phyloP scores from a whole-genome alignment of 306 rosid species.

The Cicer yamashitae region DNA sequence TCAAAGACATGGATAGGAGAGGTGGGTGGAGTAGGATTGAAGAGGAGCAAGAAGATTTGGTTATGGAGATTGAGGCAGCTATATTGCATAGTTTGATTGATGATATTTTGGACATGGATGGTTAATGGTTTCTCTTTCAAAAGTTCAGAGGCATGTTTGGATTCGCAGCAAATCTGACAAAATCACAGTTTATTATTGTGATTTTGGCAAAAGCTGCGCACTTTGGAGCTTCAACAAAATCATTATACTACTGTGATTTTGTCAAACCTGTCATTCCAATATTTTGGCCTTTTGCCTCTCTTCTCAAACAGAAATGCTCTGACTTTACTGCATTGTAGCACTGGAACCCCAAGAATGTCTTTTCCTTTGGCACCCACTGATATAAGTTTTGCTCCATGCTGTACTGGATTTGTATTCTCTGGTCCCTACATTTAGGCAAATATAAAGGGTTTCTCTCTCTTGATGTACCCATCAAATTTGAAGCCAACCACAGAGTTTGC shows the following conservation, averaged over 20 bases:
- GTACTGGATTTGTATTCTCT: too few species aligned
- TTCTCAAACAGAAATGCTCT: neutral
- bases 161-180: too few species aligned
- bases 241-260: too few species aligned
- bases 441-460: too few species aligned
- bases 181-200: too few species aligned
- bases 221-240: too few species aligned
- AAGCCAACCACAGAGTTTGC: too few species aligned
- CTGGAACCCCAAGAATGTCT: conserved; percentile 17
- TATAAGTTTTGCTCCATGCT: too few species aligned
- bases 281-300: conserved; percentile 11
- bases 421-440: too few species aligned
- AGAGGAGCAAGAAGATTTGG: conserved; percentile 63
- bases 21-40: conserved; percentile 56
- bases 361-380: neutral
- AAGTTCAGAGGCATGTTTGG: neutral
- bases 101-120: conserved; percentile 50
- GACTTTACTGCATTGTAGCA: neutral
- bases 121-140: neutral
- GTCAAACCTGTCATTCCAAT: too few species aligned
- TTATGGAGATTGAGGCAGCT: conserved; percentile 55
- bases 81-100: conserved; percentile 53
- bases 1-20: conserved; percentile 63
- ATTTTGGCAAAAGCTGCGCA: too few species aligned
- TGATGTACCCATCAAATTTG: too few species aligned